Base-by-base conservation (phyloP, 495 filamentous ascomycete species). In the Trichoderma parareesei region DNA sequence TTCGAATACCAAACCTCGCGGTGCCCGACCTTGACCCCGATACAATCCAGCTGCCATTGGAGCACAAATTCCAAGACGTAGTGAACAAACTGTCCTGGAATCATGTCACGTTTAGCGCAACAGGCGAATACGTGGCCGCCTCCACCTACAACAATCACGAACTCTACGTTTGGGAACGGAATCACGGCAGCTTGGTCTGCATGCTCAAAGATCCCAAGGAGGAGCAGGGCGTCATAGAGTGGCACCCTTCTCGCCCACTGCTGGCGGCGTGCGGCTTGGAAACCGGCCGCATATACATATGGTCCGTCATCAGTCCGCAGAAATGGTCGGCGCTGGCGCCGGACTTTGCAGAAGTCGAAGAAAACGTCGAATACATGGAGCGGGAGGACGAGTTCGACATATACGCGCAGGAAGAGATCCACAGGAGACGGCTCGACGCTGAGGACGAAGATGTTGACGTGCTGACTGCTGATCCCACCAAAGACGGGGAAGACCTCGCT, bases 11-110 rank as follows among this genome's bases (percentile, higher is more conserved):
- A 3, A 79, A 85, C 64, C 74, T 80, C 43, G 79, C 78, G 8
- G 78, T 76, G 5, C 74, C 77, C 18, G 81, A 83, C 62, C 76
- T 90, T 35, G 83, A 88, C 64, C 81, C 81, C 13, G 87, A 89
- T 65, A 87, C 83, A 14, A 90, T 97, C 69, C 87, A 90, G 65
- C 81, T 99, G 27, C 90, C 93, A 42, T 88, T 97, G 33, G 95
- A 99, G 72, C 95, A 98, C 74, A 97, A 96, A 73, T 98, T 97
- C 71, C 93, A 97, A 75, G 94, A 99, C 73, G 90, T 97, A 4
- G 93, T 99, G 20, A 97, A 98, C 71, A 85, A 89, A 38, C 81
- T 97, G 11, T 88, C 88, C 40, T 99, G 94, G 94, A 98, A 97
- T 71, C 90, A 97, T 71, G 92, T 95, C 40, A 86, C 92, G 0